Evolutionary conservation across 345 rosid genomes (phyloP).

Genomic region (Bruguiera parviflora): DNA sequence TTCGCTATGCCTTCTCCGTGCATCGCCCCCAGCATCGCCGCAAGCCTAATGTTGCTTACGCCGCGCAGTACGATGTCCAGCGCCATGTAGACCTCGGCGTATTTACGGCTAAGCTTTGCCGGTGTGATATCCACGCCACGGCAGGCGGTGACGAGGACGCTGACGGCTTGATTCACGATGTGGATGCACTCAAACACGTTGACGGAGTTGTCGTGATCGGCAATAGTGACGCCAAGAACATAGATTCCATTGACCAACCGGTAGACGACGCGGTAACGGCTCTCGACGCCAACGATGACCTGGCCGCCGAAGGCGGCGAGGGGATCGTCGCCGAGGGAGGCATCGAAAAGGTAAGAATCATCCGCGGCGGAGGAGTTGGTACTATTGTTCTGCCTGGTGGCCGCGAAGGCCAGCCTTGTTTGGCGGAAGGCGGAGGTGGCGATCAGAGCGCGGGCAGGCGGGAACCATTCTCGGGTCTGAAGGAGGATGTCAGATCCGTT

Average conservation of each 20-base stretch:
- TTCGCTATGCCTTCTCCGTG: slow-evolving; percentile 93
- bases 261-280: slow-evolving; percentile 90
- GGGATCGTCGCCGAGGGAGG: slow-evolving; percentile 88
- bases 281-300: slow-evolving; percentile 90
- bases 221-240: slow-evolving; percentile 74
- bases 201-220: slow-evolving; percentile 76
- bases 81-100: slow-evolving; percentile 95
- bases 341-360: slow-evolving; percentile 27
- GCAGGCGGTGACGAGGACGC: slow-evolving; percentile 85
- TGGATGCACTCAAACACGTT: slow-evolving; percentile 94
- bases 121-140: slow-evolving; percentile 96
- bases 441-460: slow-evolving; percentile 79
- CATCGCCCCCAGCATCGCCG: slow-evolving; percentile 90
- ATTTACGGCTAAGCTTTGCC: slow-evolving; percentile 76
- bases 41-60: slow-evolving; percentile 76
- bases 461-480: slow-evolving; percentile 91
- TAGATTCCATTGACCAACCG: slow-evolving; percentile 91
- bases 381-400: slow-evolving; percentile 36
- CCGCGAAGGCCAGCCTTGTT: slow-evolving; percentile 71
- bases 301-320: slow-evolving; percentile 93
- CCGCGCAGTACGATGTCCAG: slow-evolving; percentile 90
- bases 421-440: slow-evolving; percentile 91
- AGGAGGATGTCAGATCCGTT: slow-evolving; percentile 85
- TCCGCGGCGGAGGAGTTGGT: slow-evolving; percentile 8
- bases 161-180: slow-evolving; percentile 91